Conservation (phyloP, 2,329 filamentous ascomycete genomes). For the Penicillium decumbens region DNA sequence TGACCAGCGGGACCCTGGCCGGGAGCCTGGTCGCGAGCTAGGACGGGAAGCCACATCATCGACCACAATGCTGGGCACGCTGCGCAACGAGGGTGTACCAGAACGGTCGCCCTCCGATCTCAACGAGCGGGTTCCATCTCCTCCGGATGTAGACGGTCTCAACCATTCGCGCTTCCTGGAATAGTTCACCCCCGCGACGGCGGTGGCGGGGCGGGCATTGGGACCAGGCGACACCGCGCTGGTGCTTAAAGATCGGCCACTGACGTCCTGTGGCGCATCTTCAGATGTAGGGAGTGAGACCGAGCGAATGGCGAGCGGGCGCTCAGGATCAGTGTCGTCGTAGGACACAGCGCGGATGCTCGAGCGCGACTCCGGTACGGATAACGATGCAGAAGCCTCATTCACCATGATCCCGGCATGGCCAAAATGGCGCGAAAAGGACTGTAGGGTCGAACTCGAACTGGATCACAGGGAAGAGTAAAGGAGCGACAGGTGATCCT, state of each 20-base stretch:
- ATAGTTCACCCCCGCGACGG: conserved; percentile 11
- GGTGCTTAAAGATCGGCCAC: conserved; percentile 25
- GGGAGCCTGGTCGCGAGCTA: conserved; percentile 27
- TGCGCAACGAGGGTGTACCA: conserved; percentile 29
- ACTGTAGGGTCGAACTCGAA: conserved; percentile 3
- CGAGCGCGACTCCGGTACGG: conserved; percentile 25
- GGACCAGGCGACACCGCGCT: conserved; percentile 21
- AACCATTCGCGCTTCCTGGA: conserved; percentile 12
- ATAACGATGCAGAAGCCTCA: conserved; percentile 27
- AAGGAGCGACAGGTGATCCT: conserved; percentile 14
- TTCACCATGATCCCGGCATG: conserved; percentile 38
- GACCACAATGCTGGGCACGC: conserved; percentile 40
- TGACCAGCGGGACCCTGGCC: conserved; percentile 43
- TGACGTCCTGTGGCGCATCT: conserved; percentile 21
- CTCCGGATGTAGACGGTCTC: conserved; percentile 9
- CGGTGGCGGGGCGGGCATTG: conserved; percentile 14
- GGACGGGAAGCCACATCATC: conserved; percentile 33
- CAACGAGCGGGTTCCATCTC: conserved; percentile 15
- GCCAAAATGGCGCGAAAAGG: conserved; percentile 14
- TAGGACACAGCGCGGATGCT: conserved; percentile 24
- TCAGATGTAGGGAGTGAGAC: conserved; percentile 26
- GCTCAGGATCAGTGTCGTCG: conserved; percentile 26
- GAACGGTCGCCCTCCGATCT: conserved; percentile 24
- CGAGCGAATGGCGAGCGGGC: conserved; percentile 25
- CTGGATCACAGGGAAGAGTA: conserved; percentile 3